Evolutionary conservation across 176 grass and related monocot species (phyloP), one percentile per base, ranked within the genome.

Genomic region (Pontederia crassipes): DNA sequence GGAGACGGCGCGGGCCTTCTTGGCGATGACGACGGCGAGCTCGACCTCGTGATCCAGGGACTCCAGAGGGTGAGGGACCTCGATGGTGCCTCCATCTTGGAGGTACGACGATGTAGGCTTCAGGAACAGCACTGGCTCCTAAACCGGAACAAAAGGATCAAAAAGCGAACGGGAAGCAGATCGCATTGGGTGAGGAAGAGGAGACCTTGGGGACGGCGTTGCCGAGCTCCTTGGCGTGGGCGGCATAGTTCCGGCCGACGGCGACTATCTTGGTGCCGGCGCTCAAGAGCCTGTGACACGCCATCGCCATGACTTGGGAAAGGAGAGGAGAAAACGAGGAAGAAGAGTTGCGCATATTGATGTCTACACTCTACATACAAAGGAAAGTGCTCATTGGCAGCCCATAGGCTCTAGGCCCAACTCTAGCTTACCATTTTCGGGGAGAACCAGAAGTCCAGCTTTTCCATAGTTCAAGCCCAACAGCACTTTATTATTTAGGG

Each of bases 91-190:
- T 20, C 81, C 84, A 18, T 82, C 79, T 45, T 86, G 84, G 64
- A 98, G 80, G 71, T 88, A 92, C 48, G 93, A 98, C 28, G 93
- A 98, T 58, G 87, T 98, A 11, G 84, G 87, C 67, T 92, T 98
- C 77, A 98, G 74, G 76, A 92, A 98, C 59, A 92, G 57, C 60
- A 98, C 93, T 17, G 87, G 93, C 74, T 88, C 93, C 93, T 98
- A 75, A 61, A 64, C 17, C 11, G 26, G 10, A 49, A 59, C 1
- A 2, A 17, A 40, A 9, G 14, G 17, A 59, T 32, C n/a, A 45
- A 28, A 27, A 46, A 11, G 8, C 48, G 61, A 28, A 17, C n/a
- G 47, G 47, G 20, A 53, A 65, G 45, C 35, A 69, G 28, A 68
- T 66, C 58, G 14, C 45, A 49, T 9, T 1, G 9, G 47, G 65